Evolutionary conservation across 2,329 filamentous ascomycete species (phyloP), one percentile per base, ranked within the genome.

Genomic region (Colletotrichum filicis): DNA sequence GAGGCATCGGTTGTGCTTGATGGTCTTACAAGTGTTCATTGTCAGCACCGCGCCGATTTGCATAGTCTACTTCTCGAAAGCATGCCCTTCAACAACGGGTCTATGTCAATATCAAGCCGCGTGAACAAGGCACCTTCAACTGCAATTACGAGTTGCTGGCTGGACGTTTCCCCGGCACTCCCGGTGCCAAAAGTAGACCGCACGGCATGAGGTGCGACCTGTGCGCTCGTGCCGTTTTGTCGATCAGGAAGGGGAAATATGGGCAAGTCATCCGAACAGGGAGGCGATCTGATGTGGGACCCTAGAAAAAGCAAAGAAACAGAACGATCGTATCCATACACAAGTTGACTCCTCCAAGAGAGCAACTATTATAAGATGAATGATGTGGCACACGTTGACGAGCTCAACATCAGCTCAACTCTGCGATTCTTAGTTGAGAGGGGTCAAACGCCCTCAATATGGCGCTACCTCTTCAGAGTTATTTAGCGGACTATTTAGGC

Each of bases 221-320:
- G 63, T 61, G 63, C 68, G 28, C 63, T 4, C 2, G 4, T 52
- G 19, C n/a, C 24, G 5, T n/a, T 32, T 6, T 53, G 56, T 49
- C 62, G 46, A 71, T 58, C 46, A 26, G 14, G 19, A 3, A 67
- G 56, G 56, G 46, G 66, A 56, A 61, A 66, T 56, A 28, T 61
- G 63, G 56, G 26, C 22, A 55, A 24, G 35, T 28, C 49, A 22
- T 49, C 30, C 35, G 56, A 61, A 71, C 68, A 49, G 63, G 30
- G 42, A 52, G 30, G 46, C 63, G 35, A 61, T 49, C 56, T 57
- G 35, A 37, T 19, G 24, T 22, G 22, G 42, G 6, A 49, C 16
- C 8, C 7, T 49, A n/a, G 9, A 19, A 11, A 5, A 24, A 32
- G 9, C 0, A 30, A 2, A 56, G 26, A 59, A 66, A 66, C 52